Conservation (phyloP, 495 filamentous ascomycete species). For the Aspergillus biplanus region DNA sequence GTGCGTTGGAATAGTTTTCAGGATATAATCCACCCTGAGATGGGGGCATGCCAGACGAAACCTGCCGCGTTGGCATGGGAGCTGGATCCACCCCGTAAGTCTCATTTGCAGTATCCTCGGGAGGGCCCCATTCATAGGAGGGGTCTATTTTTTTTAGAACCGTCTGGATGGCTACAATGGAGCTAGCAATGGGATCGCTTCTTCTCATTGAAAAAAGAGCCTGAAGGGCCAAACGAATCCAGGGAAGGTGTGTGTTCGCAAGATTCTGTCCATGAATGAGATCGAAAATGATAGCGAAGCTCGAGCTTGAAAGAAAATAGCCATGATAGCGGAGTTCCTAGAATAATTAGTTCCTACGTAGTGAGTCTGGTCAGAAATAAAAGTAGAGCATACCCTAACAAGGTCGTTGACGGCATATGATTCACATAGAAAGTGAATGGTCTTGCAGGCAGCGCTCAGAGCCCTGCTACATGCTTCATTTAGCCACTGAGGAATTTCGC, state of each 20-base stretch:
- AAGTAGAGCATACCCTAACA: conserved; percentile 33
- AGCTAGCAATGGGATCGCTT: conserved; percentile 35
- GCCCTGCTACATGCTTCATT: conserved; percentile 49
- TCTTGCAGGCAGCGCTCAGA: conserved; percentile 39
- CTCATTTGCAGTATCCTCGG: neutral
- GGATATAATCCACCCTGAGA: neutral
- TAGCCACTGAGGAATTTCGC: conserved; percentile 44
- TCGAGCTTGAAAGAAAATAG: conserved; percentile 42
- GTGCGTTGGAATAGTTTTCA: neutral
- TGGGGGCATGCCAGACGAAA: neutral
- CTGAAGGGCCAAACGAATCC: conserved; percentile 43
- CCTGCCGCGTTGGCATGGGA: neutral
- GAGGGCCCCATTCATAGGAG: conserved; percentile 36
- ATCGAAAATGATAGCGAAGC: conserved; percentile 46
- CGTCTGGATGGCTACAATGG: conserved; percentile 40
- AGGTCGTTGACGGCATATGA: conserved; percentile 40
- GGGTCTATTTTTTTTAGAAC: conserved; percentile 40
- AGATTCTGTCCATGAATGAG: conserved; percentile 40
- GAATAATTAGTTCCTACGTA: neutral
- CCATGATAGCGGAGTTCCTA: conserved; percentile 49
- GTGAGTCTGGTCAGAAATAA: too few relatives aligned
- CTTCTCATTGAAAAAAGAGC: conserved; percentile 36
- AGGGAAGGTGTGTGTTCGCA: conserved; percentile 41
- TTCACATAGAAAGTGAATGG: conserved; percentile 42
- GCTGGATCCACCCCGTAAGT: neutral